Evolutionary conservation across 2,329 filamentous ascomycete species (phyloP), one percentile per base, ranked within the genome.

Genomic region (Venturiaceae sp.): DNA sequence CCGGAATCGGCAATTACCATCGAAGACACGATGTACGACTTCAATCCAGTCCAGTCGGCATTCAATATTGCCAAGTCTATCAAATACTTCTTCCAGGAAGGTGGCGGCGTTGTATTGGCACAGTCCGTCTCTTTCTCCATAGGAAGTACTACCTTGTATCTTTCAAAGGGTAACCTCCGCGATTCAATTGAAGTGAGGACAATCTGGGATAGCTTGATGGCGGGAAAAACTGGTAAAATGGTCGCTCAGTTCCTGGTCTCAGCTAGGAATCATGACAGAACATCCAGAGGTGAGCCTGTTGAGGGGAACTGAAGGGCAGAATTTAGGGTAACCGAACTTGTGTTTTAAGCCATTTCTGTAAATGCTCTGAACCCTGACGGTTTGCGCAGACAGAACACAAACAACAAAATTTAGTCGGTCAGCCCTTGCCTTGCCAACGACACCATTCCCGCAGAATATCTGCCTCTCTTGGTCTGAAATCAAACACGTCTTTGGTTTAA

Each of bases 11-110:
- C 36, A 5, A 23, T 46, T 6, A 46, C 26, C 8, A 50, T 30
- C 36, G 37, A 44, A 13, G 53, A 56, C 36, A 32, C 26, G 19
- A 39, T 41, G 37, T 32, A 30, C 37, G n/a, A 21, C 16, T 47
- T 57, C 26, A 41, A 57, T 5, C 28, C 39, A 11, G 23, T 50
- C 5, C 41, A 23, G 21, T 57, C 47, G 13, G 39, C 39, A 23
- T 39, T 57, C 5, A 44, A 52, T n/a, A 57, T 57, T 26, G 55
- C 37, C 11, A 46, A 50, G n/a, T 46, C 37, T 14, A 30, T 57
- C 11, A 21, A 21, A 32, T 57, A 57, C 32, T 57, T 57, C 23
- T 57, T 50, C 16, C 55, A 50, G n/a, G 34, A 39, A 9, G 55
- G 41, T 19, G 55, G 34, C 28, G 55, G 55, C 21, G 2, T 26